phyloP scores from a whole-genome alignment of 2,329 filamentous ascomycete species.

The Byssochlamys sp. region DNA sequence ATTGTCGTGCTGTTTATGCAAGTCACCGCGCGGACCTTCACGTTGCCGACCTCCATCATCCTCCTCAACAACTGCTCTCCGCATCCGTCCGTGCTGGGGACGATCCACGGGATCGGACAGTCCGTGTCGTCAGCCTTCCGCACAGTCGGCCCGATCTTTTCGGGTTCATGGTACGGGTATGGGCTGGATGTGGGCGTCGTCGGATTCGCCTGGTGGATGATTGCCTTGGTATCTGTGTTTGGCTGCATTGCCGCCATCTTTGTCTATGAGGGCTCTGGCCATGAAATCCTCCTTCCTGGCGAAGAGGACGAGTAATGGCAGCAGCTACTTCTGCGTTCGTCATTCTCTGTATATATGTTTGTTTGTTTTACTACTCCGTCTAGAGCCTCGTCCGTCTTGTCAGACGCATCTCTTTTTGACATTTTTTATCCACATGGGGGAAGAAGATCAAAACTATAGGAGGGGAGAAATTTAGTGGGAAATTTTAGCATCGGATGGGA shows the following conservation, averaged over 20 bases:
- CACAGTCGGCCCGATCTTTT: slow-evolving; percentile 48
- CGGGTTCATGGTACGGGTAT: slow-evolving; percentile 46
- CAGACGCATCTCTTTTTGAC: background rate
- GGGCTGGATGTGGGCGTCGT: slow-evolving; percentile 47
- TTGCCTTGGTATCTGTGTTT: slow-evolving; percentile 45
- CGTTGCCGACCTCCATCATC: slow-evolving; percentile 50
- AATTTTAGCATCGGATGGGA: background rate
- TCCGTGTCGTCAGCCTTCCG: slow-evolving; percentile 47
- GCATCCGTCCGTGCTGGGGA: slow-evolving; percentile 50
- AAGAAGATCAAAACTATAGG: background rate
- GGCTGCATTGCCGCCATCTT: slow-evolving; percentile 52
- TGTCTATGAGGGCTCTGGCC: slow-evolving; percentile 56
- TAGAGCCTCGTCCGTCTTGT: background rate
- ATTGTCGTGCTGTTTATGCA: slow-evolving; percentile 57
- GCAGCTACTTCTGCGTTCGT: background rate
- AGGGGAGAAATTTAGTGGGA: background rate
- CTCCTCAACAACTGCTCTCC: slow-evolving; percentile 53
- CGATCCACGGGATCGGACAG: slow-evolving; percentile 51
- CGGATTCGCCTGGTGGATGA: slow-evolving; percentile 49
- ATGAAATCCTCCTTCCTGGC: slow-evolving; percentile 42
- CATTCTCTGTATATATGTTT: background rate
- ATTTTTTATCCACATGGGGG: background rate
- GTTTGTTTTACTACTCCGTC: background rate
- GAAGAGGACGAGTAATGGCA: slow-evolving; percentile 23
- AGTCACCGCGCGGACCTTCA: slow-evolving; percentile 63